phyloP scores from a whole-genome alignment of 768 basidiomycete species.

The Boletus reticuloceps region DNA sequence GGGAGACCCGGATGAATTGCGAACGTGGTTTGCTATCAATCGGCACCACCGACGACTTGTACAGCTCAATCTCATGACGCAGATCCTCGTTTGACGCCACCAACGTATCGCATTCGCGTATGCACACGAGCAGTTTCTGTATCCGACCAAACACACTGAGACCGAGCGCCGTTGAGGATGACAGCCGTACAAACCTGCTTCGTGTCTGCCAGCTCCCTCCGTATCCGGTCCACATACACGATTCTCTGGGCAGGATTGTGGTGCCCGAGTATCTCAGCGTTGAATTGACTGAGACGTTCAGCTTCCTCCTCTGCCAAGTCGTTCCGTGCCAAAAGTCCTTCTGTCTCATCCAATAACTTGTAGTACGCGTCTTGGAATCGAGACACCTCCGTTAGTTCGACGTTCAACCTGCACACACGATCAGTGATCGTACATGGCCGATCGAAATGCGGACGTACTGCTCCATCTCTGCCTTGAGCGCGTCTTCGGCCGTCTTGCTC shows the following conservation, averaged over 20 bases:
- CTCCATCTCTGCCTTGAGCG: slow-evolving; percentile 64
- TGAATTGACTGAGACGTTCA: slow-evolving; percentile 70
- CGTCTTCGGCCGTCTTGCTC: slow-evolving; percentile 63
- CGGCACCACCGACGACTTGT: slow-evolving; percentile 55
- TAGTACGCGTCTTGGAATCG: slow-evolving; percentile 72
- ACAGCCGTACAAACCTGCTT: slow-evolving; percentile 61
- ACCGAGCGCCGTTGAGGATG: not conserved
- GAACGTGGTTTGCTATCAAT: slow-evolving; percentile 52
- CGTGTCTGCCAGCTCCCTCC: slow-evolving; percentile 73
- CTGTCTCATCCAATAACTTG: slow-evolving; percentile 60
- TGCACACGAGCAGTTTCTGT: slow-evolving; percentile 49
- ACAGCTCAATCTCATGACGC: slow-evolving; percentile 54
- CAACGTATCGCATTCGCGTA: slow-evolving; percentile 49
- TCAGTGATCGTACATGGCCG: not conserved
- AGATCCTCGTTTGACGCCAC: slow-evolving; percentile 44
- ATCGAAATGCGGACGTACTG: slow-evolving; percentile 43
- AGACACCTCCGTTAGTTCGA: slow-evolving; percentile 58
- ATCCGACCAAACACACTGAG: not conserved
- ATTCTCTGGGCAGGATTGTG: slow-evolving; percentile 84
- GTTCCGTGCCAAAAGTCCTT: slow-evolving; percentile 63
- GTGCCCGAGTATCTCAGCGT: slow-evolving; percentile 83
- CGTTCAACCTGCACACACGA: slow-evolving; percentile 33
- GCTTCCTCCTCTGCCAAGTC: slow-evolving; percentile 81
- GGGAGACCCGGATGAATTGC: slow-evolving; percentile 42
- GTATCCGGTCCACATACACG: slow-evolving; percentile 80